Evolutionary conservation across 139 green algal genomes (phyloP), one percentile per base, ranked within the genome.

Genomic region (Chlorella sp.): DNA sequence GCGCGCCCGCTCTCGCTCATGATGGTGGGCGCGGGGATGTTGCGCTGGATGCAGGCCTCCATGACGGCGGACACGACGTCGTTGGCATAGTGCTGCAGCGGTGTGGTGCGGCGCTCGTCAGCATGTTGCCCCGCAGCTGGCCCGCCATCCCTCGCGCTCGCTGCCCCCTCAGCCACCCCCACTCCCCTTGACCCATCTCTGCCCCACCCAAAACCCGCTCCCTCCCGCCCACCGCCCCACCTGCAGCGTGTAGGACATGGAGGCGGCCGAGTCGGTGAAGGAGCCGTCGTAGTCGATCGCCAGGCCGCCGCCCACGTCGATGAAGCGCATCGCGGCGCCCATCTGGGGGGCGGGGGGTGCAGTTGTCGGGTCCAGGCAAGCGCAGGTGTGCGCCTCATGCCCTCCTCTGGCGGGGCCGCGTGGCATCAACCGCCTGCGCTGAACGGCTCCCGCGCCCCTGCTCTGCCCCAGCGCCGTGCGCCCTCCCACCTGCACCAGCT

Each of bases 271-370:
- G 62, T 84, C 79, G 15, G 74, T 79, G 61, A 67, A 74, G 21
- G 80, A 76, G 56, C 87, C 87, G 43, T 92, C 87, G 27, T 92
- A 92, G 66, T 90, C 81, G 11, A 92, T 69, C 21, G 66, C 87
- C 63, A 92, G 81, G 38, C 87, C 87, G 23, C 87, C 87, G n/a
- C 87, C 87, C 17, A 87, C 83, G 60, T 92, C 87, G 17, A 92
- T 53, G 53, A 67, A 87, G 29, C 53, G 38, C 85, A 91, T 84
- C 5, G 29, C 50, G 15, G 87, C 86, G 51, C 87, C 87, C 65
- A 92, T 69, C 36, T 65, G 41, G 33, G 6, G 21, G 8, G 23
- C 25, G 40, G 38, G 0, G 11, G 15, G 15, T n/a, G 23, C 23
- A 33, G n/a, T n/a, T n/a, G n/a, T n/a, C n/a, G n/a, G n/a, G n/a